Base-by-base conservation (phyloP, 768 basidiomycete species). In the Collybia mongolica region DNA sequence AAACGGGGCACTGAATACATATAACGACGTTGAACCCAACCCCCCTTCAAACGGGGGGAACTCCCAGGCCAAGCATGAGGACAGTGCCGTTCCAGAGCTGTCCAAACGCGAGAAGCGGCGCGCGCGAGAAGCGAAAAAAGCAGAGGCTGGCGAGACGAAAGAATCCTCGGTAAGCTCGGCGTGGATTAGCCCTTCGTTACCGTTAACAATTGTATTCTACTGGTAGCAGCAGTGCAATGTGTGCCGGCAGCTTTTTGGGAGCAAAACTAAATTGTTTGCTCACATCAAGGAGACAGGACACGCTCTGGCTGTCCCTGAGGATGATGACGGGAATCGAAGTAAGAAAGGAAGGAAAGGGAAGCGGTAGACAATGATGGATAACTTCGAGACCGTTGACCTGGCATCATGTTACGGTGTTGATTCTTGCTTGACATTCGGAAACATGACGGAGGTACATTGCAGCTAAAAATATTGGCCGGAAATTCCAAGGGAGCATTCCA, bases 81-180 rank as follows among this genome's bases (percentile, higher is more conserved):
- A 29, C 14, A 37, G 6, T 17, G 32, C n/a, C 14, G 42, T 26
- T 3, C 46, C 60, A 32, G 69, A 68, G 49, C 62, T 64, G 1
- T 71, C 91, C 5, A 98, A 97, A 68, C 83, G 81, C 51, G 92
- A 97, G 26, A 92, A 86, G 66, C 73, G 95, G 41, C 78, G 84
- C 43, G 85, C 86, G 15, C 76, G 83, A 41, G 90, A 96, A 64
- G 82, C 81, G 41, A 91, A 85, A 72, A 92, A 87, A 63, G 75
- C 71, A 5, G 71, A 73, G 53, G 64, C 61, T 39, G 71, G 60
- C 12, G 67, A 70, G 37, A 61, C 62, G 28, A 61, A 58, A 29
- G 63, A 32, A 32, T 32, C 32, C 3, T 32, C 32, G 11, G 32
- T 32, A 32, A 32, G 32, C 11, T 32, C 32, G 32, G 32, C 14